These are phyloP conservation scores for Ascochyta clinopodiicola DNA, from an alignment of 2,329 filamentous ascomycete genomes.

Conservation along the genomic window DNA sequence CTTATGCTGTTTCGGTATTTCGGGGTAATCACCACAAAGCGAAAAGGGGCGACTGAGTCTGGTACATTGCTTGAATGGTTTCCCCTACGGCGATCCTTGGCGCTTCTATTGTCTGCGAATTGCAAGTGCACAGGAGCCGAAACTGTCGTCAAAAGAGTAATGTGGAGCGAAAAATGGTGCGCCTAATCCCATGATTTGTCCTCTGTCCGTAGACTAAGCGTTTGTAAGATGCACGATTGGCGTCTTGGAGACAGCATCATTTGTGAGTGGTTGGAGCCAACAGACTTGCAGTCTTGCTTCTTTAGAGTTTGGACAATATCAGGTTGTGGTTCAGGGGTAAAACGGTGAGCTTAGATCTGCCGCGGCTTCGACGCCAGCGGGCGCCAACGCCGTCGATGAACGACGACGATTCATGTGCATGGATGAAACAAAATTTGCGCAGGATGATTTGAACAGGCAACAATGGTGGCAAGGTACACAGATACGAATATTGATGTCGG, in stretches of 20 bases:
- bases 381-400: constrained; percentile 6
- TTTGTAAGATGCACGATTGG: background rate
- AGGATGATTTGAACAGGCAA: constrained; percentile 6
- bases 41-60: constrained; percentile 7
- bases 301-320: constrained; percentile 2
- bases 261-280: constrained; percentile 2
- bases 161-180: constrained; percentile 17
- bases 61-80: constrained; percentile 2
- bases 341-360: constrained; percentile 7
- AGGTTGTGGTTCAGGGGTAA: constrained; percentile 16
- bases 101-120: constrained; percentile 6
- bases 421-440: constrained; percentile 13
- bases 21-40: background rate
- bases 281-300: background rate
- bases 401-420: constrained; percentile 15
- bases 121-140: constrained; percentile 10
- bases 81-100: constrained; percentile 10
- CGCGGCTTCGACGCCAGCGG: constrained; percentile 7
- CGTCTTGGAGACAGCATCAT: constrained; percentile 1
- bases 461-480: background rate
- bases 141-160: constrained; percentile 8
- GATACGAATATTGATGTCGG: constrained; percentile 3
- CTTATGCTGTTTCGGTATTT: background rate
- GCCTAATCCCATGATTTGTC: constrained; percentile 3
- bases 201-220: background rate